Evolutionary conservation across 1,284 basidiomycete genomes (phyloP).

Genomic region (Pterulicium gracile): DNA sequence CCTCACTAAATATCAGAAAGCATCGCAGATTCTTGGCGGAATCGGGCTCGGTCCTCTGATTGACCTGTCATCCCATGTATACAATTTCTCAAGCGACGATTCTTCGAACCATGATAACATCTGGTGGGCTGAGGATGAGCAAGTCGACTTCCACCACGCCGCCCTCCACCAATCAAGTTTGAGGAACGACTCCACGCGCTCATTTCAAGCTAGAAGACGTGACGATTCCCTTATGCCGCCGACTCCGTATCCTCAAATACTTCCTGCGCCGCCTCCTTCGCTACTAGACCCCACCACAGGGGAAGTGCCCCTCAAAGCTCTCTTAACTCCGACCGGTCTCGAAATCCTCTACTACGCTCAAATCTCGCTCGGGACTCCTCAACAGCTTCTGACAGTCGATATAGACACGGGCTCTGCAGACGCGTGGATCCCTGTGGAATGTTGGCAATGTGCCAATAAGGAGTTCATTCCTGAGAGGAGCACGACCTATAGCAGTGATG

Average conservation of each 20-base stretch:
- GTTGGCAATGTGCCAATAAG: constrained; percentile 24
- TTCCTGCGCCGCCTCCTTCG: not conserved
- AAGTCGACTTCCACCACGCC: not conserved
- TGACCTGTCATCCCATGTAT: not conserved
- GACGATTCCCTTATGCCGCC: not conserved
- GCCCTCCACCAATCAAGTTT: not conserved
- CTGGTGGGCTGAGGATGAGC: not conserved
- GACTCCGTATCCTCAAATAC: not conserved
- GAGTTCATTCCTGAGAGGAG: constrained; percentile 29
- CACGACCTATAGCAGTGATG: constrained; percentile 25
- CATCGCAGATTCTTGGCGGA: not conserved
- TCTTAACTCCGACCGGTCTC: constrained; percentile 9
- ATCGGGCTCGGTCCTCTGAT: not conserved
- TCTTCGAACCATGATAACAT: not conserved
- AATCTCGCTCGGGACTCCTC: constrained; percentile 34
- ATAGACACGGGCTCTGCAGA: constrained; percentile 55
- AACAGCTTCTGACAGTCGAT: constrained; percentile 34
- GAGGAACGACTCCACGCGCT: no score
- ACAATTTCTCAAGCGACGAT: no score
- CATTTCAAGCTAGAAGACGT: not conserved
- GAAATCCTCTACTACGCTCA: constrained; percentile 44
- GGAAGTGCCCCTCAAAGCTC: not conserved
- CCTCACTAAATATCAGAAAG: not conserved
- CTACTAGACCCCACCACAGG: not conserved
- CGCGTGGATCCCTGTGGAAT: constrained; percentile 38